Evolutionary conservation across 148 eudicot species (phyloP).

Genomic region (Linanthus parryae): DNA sequence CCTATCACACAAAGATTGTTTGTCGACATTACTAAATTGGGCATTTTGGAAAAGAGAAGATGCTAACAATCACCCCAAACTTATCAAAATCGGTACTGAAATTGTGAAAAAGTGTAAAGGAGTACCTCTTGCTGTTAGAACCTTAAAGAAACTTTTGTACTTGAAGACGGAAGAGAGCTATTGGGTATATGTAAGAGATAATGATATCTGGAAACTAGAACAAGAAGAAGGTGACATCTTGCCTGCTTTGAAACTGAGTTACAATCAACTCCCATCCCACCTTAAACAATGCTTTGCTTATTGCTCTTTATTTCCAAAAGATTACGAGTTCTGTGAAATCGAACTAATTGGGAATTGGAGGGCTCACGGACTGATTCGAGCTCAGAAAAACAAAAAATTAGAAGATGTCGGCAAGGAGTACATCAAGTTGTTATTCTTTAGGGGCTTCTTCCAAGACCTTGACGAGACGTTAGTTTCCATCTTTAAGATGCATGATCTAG

Average conservation of each 20-base stretch:
- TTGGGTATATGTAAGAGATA: constrained; percentile 1
- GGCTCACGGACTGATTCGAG: constrained; percentile 1
- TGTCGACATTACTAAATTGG: neutral
- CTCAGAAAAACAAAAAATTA: neutral
- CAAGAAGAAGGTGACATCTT: neutral
- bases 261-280: neutral
- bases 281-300: constrained; percentile 1
- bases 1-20: neutral
- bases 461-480: neutral
- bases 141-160: neutral
- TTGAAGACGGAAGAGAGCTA: neutral
- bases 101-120: constrained; percentile 6
- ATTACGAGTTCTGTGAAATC: neutral
- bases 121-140: constrained; percentile 6
- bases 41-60: neutral
- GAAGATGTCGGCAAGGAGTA: constrained; percentile 3
- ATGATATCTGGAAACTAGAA: neutral
- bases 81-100: neutral
- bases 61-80: neutral
- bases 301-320: constrained; percentile 4
- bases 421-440: neutral
- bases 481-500: constrained; percentile 6
- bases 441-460: constrained; percentile 1
- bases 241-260: constrained; percentile 1
- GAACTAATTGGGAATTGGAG: neutral